Conservation (phyloP, 148 eudicot species). For the Vaccinium vitisidaea region DNA sequence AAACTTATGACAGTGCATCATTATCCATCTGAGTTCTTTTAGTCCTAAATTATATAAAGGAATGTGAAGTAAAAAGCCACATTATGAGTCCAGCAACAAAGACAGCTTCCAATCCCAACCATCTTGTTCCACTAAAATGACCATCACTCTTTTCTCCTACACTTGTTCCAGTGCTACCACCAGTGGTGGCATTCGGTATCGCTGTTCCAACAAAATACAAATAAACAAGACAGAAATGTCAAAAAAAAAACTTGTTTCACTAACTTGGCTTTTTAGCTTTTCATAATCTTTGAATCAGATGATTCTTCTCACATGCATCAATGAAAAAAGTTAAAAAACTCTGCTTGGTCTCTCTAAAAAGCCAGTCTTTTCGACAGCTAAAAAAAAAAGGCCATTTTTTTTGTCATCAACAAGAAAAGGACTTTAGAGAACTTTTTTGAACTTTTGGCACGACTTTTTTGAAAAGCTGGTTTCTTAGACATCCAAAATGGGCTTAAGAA, state of each 20-base stretch:
- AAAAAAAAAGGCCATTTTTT: neutral
- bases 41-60: neutral
- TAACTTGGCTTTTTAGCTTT: too few species aligned
- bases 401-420: too few species aligned
- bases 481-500: neutral
- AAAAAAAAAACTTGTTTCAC: neutral
- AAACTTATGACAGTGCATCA: too few species aligned
- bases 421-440: neutral
- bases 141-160: neutral
- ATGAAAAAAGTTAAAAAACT: too few species aligned
- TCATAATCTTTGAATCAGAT: too few species aligned
- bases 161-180: slow-evolving; percentile 1
- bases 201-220: neutral
- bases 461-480: neutral
- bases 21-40: neutral
- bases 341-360: neutral
- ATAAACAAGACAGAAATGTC: too few species aligned
- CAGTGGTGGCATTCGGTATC: slow-evolving; percentile 1
- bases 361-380: too few species aligned
- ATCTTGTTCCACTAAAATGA: neutral
- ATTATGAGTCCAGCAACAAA: slow-evolving; percentile 14
- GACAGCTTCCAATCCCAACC: slow-evolving; percentile 27
- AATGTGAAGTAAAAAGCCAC: slow-evolving; percentile 14
- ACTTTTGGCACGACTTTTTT: neutral
- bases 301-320: too few species aligned